Percentiles rank a stretch among this genome's conserved stretches.
phyloP scores from a whole-genome alignment of 495 filamentous ascomycete genomes.

The Trichoderma reesei region DNA sequence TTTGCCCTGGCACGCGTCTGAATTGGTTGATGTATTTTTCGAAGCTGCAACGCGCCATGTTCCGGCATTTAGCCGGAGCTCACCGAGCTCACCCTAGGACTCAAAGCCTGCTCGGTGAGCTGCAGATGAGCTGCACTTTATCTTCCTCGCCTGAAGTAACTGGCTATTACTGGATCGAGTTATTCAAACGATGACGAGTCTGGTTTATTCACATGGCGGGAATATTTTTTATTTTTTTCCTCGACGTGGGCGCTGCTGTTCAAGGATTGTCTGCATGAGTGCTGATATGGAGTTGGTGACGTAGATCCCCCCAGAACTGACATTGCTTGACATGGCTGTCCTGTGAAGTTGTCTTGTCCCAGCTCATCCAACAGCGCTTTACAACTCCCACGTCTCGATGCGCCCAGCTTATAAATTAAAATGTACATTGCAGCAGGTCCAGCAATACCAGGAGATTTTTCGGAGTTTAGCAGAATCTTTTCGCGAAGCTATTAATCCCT shows the following conservation, averaged over 20 bases:
- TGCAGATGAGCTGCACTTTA: neutral
- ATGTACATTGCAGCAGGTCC: neutral
- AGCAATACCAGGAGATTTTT: neutral
- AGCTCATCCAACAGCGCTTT: neutral
- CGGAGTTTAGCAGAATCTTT: neutral
- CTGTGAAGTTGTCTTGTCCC: no score
- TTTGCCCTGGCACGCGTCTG: constrained; percentile 3
- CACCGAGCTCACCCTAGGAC: neutral
- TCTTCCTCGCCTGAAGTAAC: no score
- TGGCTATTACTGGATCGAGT: no score
- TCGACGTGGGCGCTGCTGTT: no score
- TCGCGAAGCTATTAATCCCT: no score
- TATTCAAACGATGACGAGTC: no score
- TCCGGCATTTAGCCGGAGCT: neutral
- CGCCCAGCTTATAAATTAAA: neutral
- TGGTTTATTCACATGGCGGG: no score
- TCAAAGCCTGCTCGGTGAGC: neutral
- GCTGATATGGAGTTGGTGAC: no score
- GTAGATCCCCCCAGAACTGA: no score
- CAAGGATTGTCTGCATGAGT: no score
- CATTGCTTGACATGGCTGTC: no score
- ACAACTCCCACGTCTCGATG: neutral
- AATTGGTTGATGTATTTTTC: constrained; percentile 10
- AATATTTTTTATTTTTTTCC: no score
- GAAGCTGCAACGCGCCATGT: neutral